These are phyloP conservation scores for Phytophthora tentaculata DNA, from an alignment of 352 stramenopile species.

Conservation along the genomic window DNA sequence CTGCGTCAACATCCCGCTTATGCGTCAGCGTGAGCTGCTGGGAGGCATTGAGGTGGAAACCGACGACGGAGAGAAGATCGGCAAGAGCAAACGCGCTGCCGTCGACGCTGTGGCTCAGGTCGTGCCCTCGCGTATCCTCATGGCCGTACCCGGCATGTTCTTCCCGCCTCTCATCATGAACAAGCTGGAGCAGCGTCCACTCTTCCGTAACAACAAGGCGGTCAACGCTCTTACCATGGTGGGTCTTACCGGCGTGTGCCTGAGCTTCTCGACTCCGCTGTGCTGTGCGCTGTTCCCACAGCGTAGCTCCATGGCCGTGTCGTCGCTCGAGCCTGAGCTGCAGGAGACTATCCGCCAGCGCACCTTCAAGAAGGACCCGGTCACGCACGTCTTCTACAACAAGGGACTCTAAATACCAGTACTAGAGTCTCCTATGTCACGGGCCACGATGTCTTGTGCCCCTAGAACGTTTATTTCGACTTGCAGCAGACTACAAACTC, in stretches of 20 bases:
- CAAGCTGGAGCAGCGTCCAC: constrained; percentile 62
- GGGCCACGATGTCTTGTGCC: constrained; percentile 5
- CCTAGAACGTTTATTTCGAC: constrained; percentile 22
- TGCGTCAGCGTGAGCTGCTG: constrained; percentile 89
- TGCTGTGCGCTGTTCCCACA: constrained; percentile 88
- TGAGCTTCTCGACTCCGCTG: constrained; percentile 79
- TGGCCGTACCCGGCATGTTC: constrained; percentile 88
- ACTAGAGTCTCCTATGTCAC: too few relatives aligned
- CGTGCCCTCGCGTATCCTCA: constrained; percentile 85
- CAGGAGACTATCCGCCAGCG: constrained; percentile 58
- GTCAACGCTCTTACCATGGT: constrained; percentile 77
- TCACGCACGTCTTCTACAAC: constrained; percentile 80
- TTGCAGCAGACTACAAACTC: constrained; percentile 27
- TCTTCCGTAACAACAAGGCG: constrained; percentile 69
- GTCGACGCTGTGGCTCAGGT: constrained; percentile 83
- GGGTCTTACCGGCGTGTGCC: constrained; percentile 69
- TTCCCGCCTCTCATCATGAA: constrained; percentile 89
- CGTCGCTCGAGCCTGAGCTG: constrained; percentile 68
- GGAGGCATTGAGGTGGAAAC: constrained; percentile 85
- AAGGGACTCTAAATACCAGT: constrained; percentile 77
- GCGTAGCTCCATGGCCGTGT: constrained; percentile 64
- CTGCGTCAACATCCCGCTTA: constrained; percentile 91
- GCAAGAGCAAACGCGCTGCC: constrained; percentile 74
- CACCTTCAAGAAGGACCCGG: constrained; percentile 48
- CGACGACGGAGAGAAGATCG: constrained; percentile 60